These are phyloP conservation scores for Lasiosphaeris hirsuta DNA, from an alignment of 495 filamentous ascomycete genomes.

Conservation along the genomic window DNA sequence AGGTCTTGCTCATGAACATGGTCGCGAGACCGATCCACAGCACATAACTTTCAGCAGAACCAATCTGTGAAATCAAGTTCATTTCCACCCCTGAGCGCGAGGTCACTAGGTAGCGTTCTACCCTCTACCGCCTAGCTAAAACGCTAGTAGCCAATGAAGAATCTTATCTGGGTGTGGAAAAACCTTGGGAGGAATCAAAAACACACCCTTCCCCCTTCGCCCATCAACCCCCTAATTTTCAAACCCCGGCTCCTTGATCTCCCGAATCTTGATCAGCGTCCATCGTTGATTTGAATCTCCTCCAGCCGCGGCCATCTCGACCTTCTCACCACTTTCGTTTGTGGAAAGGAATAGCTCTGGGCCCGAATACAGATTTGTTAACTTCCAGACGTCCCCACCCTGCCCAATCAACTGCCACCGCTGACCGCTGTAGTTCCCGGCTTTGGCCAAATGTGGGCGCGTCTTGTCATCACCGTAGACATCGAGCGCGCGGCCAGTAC, in stretches of 20 bases:
- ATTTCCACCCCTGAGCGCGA: too few relatives aligned
- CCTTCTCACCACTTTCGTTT: not conserved
- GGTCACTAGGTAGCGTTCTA: too few relatives aligned
- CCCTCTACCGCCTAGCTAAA: too few relatives aligned
- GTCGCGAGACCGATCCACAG: too few relatives aligned
- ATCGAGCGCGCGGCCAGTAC: not conserved
- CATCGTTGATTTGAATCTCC: not conserved
- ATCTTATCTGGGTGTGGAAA: too few relatives aligned
- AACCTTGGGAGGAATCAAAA: not conserved
- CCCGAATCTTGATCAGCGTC: conserved; percentile 3
- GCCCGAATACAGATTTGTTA: not conserved
- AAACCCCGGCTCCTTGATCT: conserved; percentile 1
- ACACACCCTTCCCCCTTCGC: not conserved
- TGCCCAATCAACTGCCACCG: not conserved
- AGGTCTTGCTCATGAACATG: too few relatives aligned
- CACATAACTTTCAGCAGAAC: too few relatives aligned
- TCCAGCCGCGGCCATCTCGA: not conserved
- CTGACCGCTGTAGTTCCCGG: not conserved
- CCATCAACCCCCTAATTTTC: not conserved
- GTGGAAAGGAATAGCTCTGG: not conserved
- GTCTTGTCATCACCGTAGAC: not conserved
- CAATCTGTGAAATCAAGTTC: too few relatives aligned
- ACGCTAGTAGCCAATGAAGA: too few relatives aligned
- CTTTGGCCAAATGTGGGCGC: not conserved
- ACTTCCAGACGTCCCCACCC: conserved; percentile 1